phyloP scores from a whole-genome alignment of 305 asterid genomes.

The Fraxinus velutina region DNA sequence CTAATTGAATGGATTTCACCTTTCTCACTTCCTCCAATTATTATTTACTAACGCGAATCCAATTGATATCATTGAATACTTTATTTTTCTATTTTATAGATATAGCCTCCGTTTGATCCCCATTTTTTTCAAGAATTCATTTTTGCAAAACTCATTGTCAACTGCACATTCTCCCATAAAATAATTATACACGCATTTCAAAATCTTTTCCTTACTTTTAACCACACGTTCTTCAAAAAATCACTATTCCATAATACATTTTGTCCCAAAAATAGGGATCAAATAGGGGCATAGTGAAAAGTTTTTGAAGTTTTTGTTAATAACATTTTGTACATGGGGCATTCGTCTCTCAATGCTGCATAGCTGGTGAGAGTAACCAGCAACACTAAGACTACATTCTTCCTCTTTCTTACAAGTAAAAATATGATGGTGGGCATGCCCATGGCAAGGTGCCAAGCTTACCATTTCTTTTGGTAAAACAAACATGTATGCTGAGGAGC shows the following conservation, averaged over 20 bases:
- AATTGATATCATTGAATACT: not conserved
- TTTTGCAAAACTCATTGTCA: not conserved
- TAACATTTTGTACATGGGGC: not conserved
- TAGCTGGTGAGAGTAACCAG: slow-evolving; percentile 13
- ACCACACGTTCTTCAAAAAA: not conserved
- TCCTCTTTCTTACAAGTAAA: not conserved
- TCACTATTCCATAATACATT: not conserved
- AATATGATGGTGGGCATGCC: not conserved
- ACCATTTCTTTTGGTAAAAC: slow-evolving; percentile 1
- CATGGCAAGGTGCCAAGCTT: not conserved
- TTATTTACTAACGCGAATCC: not conserved
- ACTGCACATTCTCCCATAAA: not conserved
- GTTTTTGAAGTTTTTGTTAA: not conserved
- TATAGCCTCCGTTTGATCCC: not conserved
- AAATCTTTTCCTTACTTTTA: not conserved
- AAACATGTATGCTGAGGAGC: not conserved
- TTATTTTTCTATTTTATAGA: not conserved
- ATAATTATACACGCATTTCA: not conserved
- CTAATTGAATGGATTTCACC: not conserved
- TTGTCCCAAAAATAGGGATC: not conserved
- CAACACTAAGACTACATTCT: not conserved
- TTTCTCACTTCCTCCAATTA: not conserved
- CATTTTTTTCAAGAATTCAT: not conserved
- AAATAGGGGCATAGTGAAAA: not conserved
- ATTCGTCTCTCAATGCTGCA: not conserved